Conservation (phyloP, 176 grass and related monocot species). For the Musa beccarii region DNA sequence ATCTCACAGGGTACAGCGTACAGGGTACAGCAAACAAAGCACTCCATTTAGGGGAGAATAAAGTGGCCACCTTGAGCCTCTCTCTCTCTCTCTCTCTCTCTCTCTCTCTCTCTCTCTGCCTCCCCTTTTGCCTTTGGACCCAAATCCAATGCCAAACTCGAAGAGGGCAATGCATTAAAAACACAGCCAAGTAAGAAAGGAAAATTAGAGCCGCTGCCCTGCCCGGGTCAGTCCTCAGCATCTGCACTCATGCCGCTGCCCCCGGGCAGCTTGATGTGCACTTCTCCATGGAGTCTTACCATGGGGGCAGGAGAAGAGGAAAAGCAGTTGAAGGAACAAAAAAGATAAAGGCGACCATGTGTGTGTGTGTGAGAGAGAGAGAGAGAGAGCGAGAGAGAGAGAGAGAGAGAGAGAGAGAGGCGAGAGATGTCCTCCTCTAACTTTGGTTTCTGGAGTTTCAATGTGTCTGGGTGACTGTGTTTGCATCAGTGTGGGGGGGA, state of each 20-base stretch:
- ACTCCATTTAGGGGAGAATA: conserved; percentile 48
- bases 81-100: background rate
- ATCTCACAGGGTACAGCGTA: conserved; percentile 5
- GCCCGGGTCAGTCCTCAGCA: background rate
- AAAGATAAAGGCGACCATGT: conserved; percentile 1
- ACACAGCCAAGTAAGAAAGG: background rate
- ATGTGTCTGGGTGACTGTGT: background rate
- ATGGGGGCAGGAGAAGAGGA: background rate
- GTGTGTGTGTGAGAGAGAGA: too few relatives aligned
- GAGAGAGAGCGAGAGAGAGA: background rate
- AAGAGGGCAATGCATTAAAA: conserved; percentile 5
- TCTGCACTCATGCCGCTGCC: background rate
- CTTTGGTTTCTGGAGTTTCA: background rate
- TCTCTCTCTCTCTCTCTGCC: background rate
- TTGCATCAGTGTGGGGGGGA: background rate
- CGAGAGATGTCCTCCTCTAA: background rate
- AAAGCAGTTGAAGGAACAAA: conserved; percentile 10
- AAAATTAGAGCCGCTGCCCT: background rate
- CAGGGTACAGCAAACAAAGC: background rate
- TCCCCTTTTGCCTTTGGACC: conserved; percentile 35
- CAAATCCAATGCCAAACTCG: conserved; percentile 35
- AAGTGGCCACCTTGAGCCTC: conserved; percentile 30
- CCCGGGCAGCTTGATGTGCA: conserved; percentile 4
- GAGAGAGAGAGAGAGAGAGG: background rate
- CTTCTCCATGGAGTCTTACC: background rate